phyloP scores from a whole-genome alignment of 2,329 filamentous ascomycete species.

The Pyrenophora tritici-repentis region DNA sequence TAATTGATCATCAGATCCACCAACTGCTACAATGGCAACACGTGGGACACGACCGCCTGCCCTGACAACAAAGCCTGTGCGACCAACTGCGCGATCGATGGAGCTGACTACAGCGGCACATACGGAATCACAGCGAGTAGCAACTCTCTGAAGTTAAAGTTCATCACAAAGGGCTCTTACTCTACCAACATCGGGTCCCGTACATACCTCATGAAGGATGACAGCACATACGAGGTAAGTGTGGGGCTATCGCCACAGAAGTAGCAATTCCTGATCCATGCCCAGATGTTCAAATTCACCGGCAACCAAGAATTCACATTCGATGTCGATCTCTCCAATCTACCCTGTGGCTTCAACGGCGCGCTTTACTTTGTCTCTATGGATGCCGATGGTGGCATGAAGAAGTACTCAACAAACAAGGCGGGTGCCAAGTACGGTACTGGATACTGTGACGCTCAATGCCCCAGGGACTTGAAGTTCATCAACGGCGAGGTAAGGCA shows the following conservation, averaged over 20 bases:
- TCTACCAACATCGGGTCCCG: constrained; percentile 47
- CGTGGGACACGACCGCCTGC: constrained; percentile 48
- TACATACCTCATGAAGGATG: constrained; percentile 44
- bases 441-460: constrained; percentile 50
- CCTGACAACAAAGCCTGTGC: constrained; percentile 41
- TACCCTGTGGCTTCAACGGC: constrained; percentile 73
- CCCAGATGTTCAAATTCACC: constrained; percentile 44
- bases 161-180: constrained; percentile 57
- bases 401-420: constrained; percentile 52
- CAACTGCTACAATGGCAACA: constrained; percentile 49
- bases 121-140: constrained; percentile 58
- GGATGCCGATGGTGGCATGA: constrained; percentile 64
- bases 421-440: constrained; percentile 58
- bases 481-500: constrained; percentile 50
- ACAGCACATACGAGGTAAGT: constrained; percentile 32
- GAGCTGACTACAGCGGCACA: constrained; percentile 44
- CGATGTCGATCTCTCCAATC: constrained; percentile 57
- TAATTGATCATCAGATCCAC: constrained; percentile 36
- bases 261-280: background rate
- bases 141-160: constrained; percentile 59
- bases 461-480: constrained; percentile 55
- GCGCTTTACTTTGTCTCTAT: constrained; percentile 58
- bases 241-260: background rate
- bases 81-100: constrained; percentile 46
- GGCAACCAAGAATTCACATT: constrained; percentile 54